phyloP scores from a whole-genome alignment of 2,329 filamentous ascomycete genomes.

The Tolypocladium album region DNA sequence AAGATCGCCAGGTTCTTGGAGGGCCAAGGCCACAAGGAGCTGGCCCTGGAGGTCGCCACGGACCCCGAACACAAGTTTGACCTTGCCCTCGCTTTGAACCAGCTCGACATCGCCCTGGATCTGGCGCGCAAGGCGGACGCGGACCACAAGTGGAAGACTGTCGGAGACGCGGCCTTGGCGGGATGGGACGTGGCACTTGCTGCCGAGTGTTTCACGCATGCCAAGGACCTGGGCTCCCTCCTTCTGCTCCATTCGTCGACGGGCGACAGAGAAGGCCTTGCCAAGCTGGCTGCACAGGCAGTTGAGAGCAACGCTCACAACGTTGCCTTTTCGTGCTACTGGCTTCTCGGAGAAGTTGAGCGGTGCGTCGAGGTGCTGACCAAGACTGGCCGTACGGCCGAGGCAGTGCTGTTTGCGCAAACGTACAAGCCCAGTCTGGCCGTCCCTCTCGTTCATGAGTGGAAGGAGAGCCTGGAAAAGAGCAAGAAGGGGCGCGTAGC shows the following conservation, averaged over 20 bases:
- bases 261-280: slow-evolving; percentile 64
- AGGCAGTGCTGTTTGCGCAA: slow-evolving; percentile 85
- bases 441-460: slow-evolving; percentile 55
- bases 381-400: slow-evolving; percentile 68
- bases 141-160: slow-evolving; percentile 97
- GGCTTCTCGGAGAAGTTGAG: slow-evolving; percentile 75
- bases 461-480: slow-evolving; percentile 79
- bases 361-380: slow-evolving; percentile 71
- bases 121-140: slow-evolving; percentile 74
- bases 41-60: slow-evolving; percentile 87
- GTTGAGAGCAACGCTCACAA: slow-evolving; percentile 74
- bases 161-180: slow-evolving; percentile 80
- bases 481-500: slow-evolving; percentile 76
- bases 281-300: slow-evolving; percentile 62
- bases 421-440: slow-evolving; percentile 85
- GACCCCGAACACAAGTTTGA: slow-evolving; percentile 97
- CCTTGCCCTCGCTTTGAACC: slow-evolving; percentile 70
- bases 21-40: slow-evolving; percentile 92
- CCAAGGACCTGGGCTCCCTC: slow-evolving; percentile 81
- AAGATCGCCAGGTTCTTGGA: slow-evolving; percentile 97
- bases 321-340: slow-evolving; percentile 81
- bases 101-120: slow-evolving; percentile 75
- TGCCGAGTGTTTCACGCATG: slow-evolving; percentile 84
- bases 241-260: slow-evolving; percentile 84
- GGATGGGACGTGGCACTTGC: slow-evolving; percentile 83